Evolutionary conservation across 2,329 filamentous ascomycete species (phyloP).

Genomic region (Alternaria metachromatica): DNA sequence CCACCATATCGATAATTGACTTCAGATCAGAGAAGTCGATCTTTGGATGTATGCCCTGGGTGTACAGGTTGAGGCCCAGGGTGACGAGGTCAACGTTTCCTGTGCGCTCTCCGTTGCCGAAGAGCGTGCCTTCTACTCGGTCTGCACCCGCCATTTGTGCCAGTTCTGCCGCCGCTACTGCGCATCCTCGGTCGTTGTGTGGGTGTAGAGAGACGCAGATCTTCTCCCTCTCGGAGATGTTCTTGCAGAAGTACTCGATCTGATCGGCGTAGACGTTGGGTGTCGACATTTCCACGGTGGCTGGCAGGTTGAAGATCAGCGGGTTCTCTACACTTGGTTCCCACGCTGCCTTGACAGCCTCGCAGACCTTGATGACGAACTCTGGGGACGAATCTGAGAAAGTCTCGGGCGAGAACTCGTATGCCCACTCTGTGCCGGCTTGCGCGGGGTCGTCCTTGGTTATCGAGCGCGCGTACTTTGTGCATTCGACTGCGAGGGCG

Average conservation of each 20-base stretch:
- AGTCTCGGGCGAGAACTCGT: constrained; percentile 83
- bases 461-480: constrained; percentile 84
- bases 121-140: constrained; percentile 90
- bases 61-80: constrained; percentile 91
- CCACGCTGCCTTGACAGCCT: constrained; percentile 95
- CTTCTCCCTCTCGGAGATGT: constrained; percentile 85
- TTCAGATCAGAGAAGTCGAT: constrained; percentile 93
- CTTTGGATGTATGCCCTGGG: constrained; percentile 82
- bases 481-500: constrained; percentile 82
- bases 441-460: constrained; percentile 76
- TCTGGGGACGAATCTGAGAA: constrained; percentile 92
- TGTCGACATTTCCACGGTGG: constrained; percentile 93
- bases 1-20: constrained; percentile 84
- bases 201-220: constrained; percentile 89
- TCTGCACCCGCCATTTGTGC: constrained; percentile 97
- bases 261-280: constrained; percentile 96
- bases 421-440: constrained; percentile 71
- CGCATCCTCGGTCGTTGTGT: constrained; percentile 93
- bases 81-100: constrained; percentile 96
- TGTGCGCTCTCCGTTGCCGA: constrained; percentile 93
- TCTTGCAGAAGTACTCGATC: constrained; percentile 91
- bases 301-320: constrained; percentile 96
- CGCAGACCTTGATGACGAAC: constrained; percentile 81
- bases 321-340: constrained; percentile 77
- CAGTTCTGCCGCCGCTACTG: constrained; percentile 86